Evolutionary conservation across 768 basidiomycete genomes (phyloP), one percentile per base, ranked within the genome.

Genomic region (Kwoniella heveanensis): DNA sequence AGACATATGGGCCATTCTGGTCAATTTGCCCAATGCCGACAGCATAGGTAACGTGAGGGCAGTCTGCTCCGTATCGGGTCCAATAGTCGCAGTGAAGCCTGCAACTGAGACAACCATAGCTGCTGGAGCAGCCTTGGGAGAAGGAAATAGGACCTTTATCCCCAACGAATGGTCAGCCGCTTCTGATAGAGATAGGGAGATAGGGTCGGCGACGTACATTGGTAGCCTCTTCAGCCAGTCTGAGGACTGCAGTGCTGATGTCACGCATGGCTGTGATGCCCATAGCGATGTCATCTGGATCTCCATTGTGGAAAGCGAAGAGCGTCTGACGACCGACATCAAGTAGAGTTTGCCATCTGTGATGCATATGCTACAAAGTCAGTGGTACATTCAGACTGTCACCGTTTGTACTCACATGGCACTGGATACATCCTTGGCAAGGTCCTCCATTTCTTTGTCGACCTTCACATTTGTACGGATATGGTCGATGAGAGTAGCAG

Each of bases 251-350:
- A 17, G 29, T 24, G 9, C 54, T 47, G 6, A 64, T 64, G 1
- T 49, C 49, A 8, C 68, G 58, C 25, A 72, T 39, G 1, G 65
- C 57, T 12, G 46, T 55, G 27, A 64, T 62, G 17, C 71, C 51
- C 5, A 26, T 12, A 17, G 53, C 57, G 2, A 69, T 54, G 21
- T 66, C 67, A 25, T 69, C 67, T 19, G 51, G 55, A 26, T 72
- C 68, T 2, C 66, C 60, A n/a, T 44, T 44, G 25, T 74, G 71
- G 24, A 70, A 71, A 19, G 69, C 67, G 53, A 54, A 66, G 3
- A 77, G 54, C 1, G 52, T 57, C 49, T 74, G 72, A 17, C 72
- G 60, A 12, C 65, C 50, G 5, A 58, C 64, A 62, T 77, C 73
- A 1, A 67, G 37, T 2, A 71, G 52, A 15, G 67, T 53, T 24